A percentile compares a stretch with the other conserved stretches of the same genome.
Evolutionary conservation across 1,139 yeast species (phyloP).

Genomic region (Taphrina populina): DNA sequence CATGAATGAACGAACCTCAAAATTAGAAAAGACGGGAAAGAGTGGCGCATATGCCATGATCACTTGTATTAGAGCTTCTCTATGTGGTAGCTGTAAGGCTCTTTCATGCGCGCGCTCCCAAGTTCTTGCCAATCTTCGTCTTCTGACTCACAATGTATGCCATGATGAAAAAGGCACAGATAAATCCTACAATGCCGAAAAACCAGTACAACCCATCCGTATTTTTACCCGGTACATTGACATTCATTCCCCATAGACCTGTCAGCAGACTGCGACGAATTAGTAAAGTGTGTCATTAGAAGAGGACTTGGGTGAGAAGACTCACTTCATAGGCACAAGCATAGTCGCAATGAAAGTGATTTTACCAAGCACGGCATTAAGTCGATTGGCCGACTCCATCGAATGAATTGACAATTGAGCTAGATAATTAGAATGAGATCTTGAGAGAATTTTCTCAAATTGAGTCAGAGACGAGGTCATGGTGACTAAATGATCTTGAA

Average conservation of each 20-base stretch:
- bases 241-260: constrained; percentile 96
- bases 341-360: constrained; percentile 89
- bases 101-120: constrained; percentile 18
- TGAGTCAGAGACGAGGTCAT: constrained; percentile 89
- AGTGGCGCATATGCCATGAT: too few relatives aligned
- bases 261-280: constrained; percentile 72
- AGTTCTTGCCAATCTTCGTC: constrained; percentile 4
- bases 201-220: constrained; percentile 56
- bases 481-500: constrained; percentile 94
- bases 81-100: too few relatives aligned
- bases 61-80: too few relatives aligned
- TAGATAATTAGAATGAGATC: constrained; percentile 87
- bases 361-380: constrained; percentile 81
- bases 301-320: too few relatives aligned
- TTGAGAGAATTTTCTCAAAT: constrained; percentile 86
- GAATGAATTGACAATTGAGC: constrained; percentile 94
- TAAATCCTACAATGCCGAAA: constrained; percentile 54
- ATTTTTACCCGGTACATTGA: constrained; percentile 71
- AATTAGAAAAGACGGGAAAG: too few relatives aligned
- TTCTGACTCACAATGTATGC: constrained; percentile 6
- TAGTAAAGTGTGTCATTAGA: too few relatives aligned
- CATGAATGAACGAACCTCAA: too few relatives aligned
- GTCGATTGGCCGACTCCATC: constrained; percentile 76
- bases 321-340: constrained; percentile 64
- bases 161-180: constrained; percentile 8